Evolutionary conservation across 495 filamentous ascomycete genomes (phyloP).

Genomic region (Tuber indicum): DNA sequence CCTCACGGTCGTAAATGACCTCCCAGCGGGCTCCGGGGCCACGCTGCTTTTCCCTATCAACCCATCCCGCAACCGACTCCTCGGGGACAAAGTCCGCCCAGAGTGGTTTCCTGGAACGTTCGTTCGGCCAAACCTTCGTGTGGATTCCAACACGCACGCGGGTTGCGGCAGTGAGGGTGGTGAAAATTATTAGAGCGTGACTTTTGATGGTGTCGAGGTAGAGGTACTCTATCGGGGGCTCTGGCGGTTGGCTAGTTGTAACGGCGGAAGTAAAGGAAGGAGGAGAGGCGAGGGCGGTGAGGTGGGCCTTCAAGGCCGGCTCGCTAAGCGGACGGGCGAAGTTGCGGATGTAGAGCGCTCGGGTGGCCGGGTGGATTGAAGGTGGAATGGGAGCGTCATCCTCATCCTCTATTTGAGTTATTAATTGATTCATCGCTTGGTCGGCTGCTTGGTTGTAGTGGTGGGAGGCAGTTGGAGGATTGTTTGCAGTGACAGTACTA

Average conservation of each 20-base stretch:
- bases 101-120: constrained; percentile 72
- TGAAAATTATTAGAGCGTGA: constrained; percentile 74
- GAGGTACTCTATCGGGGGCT: constrained; percentile 56
- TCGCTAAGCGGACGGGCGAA: constrained; percentile 81
- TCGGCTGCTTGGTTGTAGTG: constrained; percentile 6
- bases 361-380: constrained; percentile 73
- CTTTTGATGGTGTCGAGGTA: constrained; percentile 79
- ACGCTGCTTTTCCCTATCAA: constrained; percentile 58
- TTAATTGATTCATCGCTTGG: constrained; percentile 6
- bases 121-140: constrained; percentile 73
- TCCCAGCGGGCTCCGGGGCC: constrained; percentile 56
- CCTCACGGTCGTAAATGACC: constrained; percentile 58
- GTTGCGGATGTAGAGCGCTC: constrained; percentile 82
- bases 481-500: background rate
- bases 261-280: constrained; percentile 43
- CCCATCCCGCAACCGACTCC: constrained; percentile 66
- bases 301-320: constrained; percentile 56
- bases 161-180: constrained; percentile 60
- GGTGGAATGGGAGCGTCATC: constrained; percentile 46
- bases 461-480: constrained; percentile 31
- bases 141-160: constrained; percentile 74
- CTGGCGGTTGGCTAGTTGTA: constrained; percentile 41
- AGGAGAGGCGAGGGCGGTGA: constrained; percentile 60
- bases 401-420: constrained; percentile 21
- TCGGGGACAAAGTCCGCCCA: constrained; percentile 89